Conservation (phyloP, 108 stramenopile genomes). For the Nannochloropsis oceanica region DNA sequence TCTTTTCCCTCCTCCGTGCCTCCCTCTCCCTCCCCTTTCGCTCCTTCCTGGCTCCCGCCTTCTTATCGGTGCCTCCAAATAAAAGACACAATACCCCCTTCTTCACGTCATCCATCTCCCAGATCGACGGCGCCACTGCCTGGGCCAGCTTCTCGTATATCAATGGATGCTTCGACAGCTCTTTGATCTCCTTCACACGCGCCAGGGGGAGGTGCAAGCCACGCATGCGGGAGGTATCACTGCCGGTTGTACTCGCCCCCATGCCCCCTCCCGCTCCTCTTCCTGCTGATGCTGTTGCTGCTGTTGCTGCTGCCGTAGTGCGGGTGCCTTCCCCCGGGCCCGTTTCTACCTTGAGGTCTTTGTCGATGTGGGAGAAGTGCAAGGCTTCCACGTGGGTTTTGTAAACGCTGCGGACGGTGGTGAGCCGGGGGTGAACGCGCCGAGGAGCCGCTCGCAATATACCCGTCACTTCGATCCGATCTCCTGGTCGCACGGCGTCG, state of each 20-base stretch:
- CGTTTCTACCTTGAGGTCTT: not conserved
- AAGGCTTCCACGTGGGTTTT: constrained; percentile 95
- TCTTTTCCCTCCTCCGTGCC: not conserved
- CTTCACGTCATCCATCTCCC: constrained; percentile 97
- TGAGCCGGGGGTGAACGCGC: constrained; percentile 68
- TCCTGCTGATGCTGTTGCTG: not conserved
- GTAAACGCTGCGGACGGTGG: constrained; percentile 75
- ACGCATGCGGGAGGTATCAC: constrained; percentile 6
- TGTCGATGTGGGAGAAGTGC: constrained; percentile 56
- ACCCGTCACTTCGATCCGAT: constrained; percentile 90
- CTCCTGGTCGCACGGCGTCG: constrained; percentile 85
- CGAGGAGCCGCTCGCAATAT: constrained; percentile 83
- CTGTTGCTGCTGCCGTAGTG: not conserved
- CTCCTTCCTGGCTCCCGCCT: not conserved
- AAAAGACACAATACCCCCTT: constrained; percentile 94
- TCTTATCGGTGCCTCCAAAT: constrained; percentile 72
- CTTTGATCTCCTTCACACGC: constrained; percentile 51
- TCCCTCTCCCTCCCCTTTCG: not conserved
- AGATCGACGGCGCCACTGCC: constrained; percentile 86
- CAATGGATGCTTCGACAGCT: constrained; percentile 40
- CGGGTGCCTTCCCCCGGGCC: not conserved
- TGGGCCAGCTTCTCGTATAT: constrained; percentile 56
- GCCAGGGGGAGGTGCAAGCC: not conserved
- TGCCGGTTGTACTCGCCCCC: constrained; percentile 25
- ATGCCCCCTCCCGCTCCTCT: constrained; percentile 24